A percentile compares a stretch with the other conserved stretches of the same genome.
Conservation (phyloP, 164 flowering plant species). For the Aristolochia fimbriata region DNA sequence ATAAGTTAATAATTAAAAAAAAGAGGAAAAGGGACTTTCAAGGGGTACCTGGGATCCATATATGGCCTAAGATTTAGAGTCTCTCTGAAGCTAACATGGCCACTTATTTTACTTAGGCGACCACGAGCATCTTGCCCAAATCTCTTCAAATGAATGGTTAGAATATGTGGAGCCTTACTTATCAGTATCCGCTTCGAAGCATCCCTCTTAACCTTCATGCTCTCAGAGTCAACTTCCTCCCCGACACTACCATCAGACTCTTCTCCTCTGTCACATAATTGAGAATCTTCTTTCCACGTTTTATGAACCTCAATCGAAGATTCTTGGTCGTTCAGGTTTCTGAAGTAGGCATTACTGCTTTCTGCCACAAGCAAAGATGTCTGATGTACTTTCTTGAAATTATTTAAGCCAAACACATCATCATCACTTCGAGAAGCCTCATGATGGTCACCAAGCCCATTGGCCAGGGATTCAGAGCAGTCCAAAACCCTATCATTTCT, state of each 20-base stretch:
- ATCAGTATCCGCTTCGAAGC: constrained; percentile 81
- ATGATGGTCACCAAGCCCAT: constrained; percentile 1
- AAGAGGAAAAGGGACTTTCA: background rate
- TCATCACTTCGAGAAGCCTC: constrained; percentile 10
- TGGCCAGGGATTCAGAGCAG: background rate
- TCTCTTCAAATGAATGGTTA: constrained; percentile 89
- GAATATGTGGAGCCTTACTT: constrained; percentile 57
- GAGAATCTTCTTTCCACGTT: constrained; percentile 8
- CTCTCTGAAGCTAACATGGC: constrained; percentile 65
- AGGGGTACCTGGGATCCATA: constrained; percentile 66
- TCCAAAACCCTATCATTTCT: constrained; percentile 3
- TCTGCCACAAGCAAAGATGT: no score
- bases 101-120: constrained; percentile 79
- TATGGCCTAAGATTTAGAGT: constrained; percentile 63
- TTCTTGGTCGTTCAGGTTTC: background rate
- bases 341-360: no score
- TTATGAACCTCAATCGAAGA: constrained; percentile 6
- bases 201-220: constrained; percentile 60
- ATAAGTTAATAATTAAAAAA: no score
- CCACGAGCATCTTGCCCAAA: constrained; percentile 96
- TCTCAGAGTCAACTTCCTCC: constrained; percentile 27
- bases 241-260: constrained; percentile 33
- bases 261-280: constrained; percentile 4
- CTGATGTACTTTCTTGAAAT: no score
- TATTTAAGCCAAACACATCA: background rate